Conservation (phyloP, 106 monocot genomes). For the Platanthera zijinensis region DNA sequence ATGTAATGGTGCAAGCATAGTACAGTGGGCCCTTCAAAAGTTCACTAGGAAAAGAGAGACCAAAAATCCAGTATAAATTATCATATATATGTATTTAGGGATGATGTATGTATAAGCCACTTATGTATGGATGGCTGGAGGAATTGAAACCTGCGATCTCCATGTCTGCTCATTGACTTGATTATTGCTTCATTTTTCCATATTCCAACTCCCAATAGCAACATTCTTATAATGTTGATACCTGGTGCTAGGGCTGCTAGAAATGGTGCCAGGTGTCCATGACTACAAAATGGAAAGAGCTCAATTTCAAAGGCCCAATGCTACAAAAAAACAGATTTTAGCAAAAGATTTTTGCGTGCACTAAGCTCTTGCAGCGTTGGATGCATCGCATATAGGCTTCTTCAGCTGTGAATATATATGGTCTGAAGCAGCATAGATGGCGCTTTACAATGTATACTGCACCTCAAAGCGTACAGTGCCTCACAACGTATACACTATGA, state of each 20-base stretch:
- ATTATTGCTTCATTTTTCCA: slow-evolving; percentile 77
- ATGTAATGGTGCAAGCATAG: slow-evolving; percentile 86
- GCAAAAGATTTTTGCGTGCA: too few relatives aligned
- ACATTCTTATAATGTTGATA: slow-evolving; percentile 65
- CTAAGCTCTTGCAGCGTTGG: too few relatives aligned
- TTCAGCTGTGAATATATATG: too few relatives aligned
- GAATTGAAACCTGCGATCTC: slow-evolving; percentile 54
- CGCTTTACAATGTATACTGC: too few relatives aligned
- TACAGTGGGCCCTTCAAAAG: slow-evolving; percentile 87
- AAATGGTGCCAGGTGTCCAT: slow-evolving; percentile 57
- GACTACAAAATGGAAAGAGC: slow-evolving; percentile 24
- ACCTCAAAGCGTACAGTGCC: too few relatives aligned
- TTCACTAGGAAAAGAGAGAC: slow-evolving; percentile 37
- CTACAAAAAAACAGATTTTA: too few relatives aligned
- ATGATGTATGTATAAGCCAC: not conserved
- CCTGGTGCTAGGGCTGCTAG: slow-evolving; percentile 79
- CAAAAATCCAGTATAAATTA: not conserved
- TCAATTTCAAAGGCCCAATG: not conserved
- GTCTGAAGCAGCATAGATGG: not conserved
- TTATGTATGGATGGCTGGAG: not conserved
- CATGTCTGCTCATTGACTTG: slow-evolving; percentile 82
- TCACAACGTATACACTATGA: too few relatives aligned
- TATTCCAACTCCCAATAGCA: slow-evolving; percentile 70
- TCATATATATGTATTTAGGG: not conserved
- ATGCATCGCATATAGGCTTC: too few relatives aligned